Evolutionary conservation across 2,329 filamentous ascomycete genomes (phyloP).

Genomic region (Fusarium mundagurra): DNA sequence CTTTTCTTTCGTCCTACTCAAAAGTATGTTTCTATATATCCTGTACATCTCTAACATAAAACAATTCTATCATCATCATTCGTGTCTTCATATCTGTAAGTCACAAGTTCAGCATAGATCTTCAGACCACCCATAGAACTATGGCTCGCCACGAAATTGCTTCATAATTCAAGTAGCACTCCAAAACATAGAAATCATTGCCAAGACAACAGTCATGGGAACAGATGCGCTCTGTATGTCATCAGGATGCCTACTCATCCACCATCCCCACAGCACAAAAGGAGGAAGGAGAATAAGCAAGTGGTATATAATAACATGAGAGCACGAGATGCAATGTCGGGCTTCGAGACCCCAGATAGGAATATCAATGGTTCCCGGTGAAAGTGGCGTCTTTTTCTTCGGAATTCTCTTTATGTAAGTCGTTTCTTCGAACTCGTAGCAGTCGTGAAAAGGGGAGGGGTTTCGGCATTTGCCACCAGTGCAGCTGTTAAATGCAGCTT

Average conservation of each 20-base stretch:
- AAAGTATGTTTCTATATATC: not conserved
- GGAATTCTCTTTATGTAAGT: conserved; percentile 11
- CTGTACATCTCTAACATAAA: not conserved
- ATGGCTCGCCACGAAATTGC: conserved; percentile 12
- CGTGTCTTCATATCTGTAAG: not conserved
- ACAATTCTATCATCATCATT: not conserved
- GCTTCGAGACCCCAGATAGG: conserved; percentile 11
- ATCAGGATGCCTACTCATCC: not conserved
- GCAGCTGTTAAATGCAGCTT: conserved; percentile 13
- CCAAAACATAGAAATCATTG: conserved; percentile 19
- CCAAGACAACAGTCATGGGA: conserved; percentile 8
- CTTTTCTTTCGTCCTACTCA: not conserved
- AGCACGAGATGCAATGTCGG: conserved; percentile 3
- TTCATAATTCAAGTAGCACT: conserved; percentile 17
- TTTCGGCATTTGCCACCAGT: not conserved
- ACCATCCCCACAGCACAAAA: conserved; percentile 1
- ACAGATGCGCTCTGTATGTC: conserved; percentile 16
- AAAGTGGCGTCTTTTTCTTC: conserved; percentile 6
- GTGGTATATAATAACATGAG: conserved; percentile 6
- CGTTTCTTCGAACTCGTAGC: conserved; percentile 11
- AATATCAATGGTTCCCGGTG: not conserved
- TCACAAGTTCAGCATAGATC: not conserved
- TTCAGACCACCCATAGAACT: not conserved
- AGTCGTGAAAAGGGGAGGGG: not conserved
- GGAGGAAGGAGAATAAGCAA: conserved; percentile 8